Base-by-base conservation (phyloP, 2,329 filamentous ascomycete genomes). In the Phialophora tarda region DNA sequence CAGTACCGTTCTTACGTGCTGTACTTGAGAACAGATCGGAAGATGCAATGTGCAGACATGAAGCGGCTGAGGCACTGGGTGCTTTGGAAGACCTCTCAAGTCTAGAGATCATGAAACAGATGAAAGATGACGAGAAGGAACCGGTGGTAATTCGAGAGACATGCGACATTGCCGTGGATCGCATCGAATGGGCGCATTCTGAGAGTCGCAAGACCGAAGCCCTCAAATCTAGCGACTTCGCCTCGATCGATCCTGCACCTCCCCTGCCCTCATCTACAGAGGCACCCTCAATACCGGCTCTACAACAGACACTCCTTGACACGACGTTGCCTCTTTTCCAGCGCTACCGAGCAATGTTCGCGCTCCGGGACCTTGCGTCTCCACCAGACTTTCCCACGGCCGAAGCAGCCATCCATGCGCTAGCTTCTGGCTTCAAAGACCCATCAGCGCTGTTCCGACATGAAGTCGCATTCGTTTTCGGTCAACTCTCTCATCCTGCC, bases 381-480 rank as follows among this genome's bases (percentile, higher is more conserved):
- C 95, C 95, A 17, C 93, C 94, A 10, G 91, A 96, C 75, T 88
- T 96, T 51, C 91, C 93, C 1, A 97, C 93, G 1, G 93, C 94
- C 6, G 86, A 92, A 17, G 90, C 91, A n/a, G 94, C 95, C 21
- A 86, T 99, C 61, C 85, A 90, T 53, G 91, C 93, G 11, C 86
- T 99, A 55, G 92, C 95, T 54, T 89, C 89, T 75, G 95, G 95
- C 17, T 89, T 99, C 73, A 83, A 84, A 34, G 95, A 99, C 77
- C 84, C 88, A 21, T 97, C 93, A 57, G 93, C 93, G 4, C 87
- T 99, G 7, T 98, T 99, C 85, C 89, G 95, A 72, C 95, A 99
- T 81, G 95, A 99, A 78, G 93, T 99, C 71, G 95, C 95, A 14
- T 99, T 99, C 77, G 95, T 99, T 14, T 99, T 99, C 73, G 95